Percentiles rank a stretch among this genome's conserved stretches.
phyloP scores from a whole-genome alignment of 139 green algal species.

The Chlamydomonas sp. region DNA sequence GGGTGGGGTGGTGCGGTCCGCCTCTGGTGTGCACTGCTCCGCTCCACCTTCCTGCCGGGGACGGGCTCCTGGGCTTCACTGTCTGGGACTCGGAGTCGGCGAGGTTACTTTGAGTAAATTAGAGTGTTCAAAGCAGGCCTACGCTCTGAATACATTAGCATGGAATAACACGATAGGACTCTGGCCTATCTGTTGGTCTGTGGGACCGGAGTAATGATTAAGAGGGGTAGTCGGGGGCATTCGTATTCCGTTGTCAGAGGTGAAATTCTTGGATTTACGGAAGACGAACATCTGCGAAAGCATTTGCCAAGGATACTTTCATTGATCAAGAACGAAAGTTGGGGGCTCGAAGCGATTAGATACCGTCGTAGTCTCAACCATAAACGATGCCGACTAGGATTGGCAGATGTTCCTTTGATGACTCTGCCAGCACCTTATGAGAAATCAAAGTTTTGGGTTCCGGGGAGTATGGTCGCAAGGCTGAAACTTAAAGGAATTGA shows the following conservation, averaged over 20 bases:
- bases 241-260: constrained; percentile 99
- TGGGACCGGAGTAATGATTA: constrained; percentile 99
- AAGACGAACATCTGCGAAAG: constrained; percentile 99
- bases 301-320: constrained; percentile 99
- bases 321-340: constrained; percentile 99
- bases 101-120: too few relatives aligned
- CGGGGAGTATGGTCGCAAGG: too few relatives aligned
- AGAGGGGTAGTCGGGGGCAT: constrained; percentile 99
- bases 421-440: constrained; percentile 98
- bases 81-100: constrained; percentile 82
- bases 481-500: constrained; percentile 98
- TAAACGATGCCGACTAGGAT: constrained; percentile 99
- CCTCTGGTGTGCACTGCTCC: constrained; percentile 87
- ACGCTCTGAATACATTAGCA: constrained; percentile 97
- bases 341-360: constrained; percentile 99
- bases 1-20: too few relatives aligned
- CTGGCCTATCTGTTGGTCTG: constrained; percentile 97
- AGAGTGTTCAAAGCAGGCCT: constrained; percentile 97
- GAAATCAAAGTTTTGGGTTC: constrained; percentile 99
- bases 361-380: constrained; percentile 99
- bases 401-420: constrained; percentile 95
- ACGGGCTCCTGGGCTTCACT: constrained; percentile 90
- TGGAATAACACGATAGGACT: constrained; percentile 99
- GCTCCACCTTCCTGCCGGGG: constrained; percentile 80
- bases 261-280: constrained; percentile 99